These are phyloP conservation scores for Puccinellia tenuiflora DNA, from an alignment of 176 grass and related monocot species.

Conservation along the genomic window DNA sequence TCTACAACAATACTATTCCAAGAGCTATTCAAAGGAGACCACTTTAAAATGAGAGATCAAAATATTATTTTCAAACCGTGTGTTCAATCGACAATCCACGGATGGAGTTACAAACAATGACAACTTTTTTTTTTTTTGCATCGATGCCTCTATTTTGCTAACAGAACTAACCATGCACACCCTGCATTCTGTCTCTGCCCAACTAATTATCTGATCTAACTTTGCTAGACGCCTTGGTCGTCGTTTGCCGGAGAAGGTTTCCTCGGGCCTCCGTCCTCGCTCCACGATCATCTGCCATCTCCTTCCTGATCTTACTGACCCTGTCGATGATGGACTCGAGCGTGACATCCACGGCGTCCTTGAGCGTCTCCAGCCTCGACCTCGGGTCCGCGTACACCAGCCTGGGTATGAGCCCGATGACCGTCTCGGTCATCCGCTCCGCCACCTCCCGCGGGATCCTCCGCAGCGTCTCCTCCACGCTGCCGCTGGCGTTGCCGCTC, in stretches of 20 bases:
- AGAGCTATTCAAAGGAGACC: too few species aligned
- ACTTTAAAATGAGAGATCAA: too few species aligned
- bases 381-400: slow-evolving; percentile 69
- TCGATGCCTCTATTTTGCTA: too few species aligned
- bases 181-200: too few species aligned
- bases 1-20: too few species aligned
- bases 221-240: background rate
- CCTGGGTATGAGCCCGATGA: slow-evolving; percentile 56
- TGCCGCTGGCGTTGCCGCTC: slow-evolving; percentile 24
- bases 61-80: too few species aligned
- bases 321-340: slow-evolving; percentile 44
- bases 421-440: slow-evolving; percentile 53
- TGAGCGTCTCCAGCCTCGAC: slow-evolving; percentile 50
- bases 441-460: slow-evolving; percentile 36
- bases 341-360: slow-evolving; percentile 64
- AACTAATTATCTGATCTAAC: too few species aligned
- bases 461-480: slow-evolving; percentile 56
- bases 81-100: too few species aligned
- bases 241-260: background rate
- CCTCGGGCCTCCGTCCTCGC: too few species aligned
- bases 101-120: too few species aligned
- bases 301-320: slow-evolving; percentile 36
- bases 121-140: too few species aligned
- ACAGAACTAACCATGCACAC: too few species aligned
- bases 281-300: slow-evolving; percentile 1